phyloP scores from a whole-genome alignment of 1,284 basidiomycete species.

The Ceratobasidium papillatum region DNA sequence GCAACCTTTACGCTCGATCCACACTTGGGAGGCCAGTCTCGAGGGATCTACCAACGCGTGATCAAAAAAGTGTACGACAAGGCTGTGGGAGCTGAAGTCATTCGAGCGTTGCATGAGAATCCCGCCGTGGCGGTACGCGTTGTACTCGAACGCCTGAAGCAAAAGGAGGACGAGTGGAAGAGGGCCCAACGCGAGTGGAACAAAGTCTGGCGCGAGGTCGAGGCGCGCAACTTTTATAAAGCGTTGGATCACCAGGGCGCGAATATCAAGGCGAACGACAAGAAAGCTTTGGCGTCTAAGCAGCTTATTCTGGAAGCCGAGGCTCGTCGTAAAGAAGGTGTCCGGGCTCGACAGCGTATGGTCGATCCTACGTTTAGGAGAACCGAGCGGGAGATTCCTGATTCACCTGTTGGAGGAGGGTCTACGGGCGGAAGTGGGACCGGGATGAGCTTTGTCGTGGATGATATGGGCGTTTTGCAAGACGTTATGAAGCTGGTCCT shows the following conservation, averaged over 20 bases:
- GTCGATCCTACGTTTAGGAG: slow-evolving; percentile 72
- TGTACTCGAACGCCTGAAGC: slow-evolving; percentile 88
- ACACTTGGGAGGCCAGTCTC: slow-evolving; percentile 89
- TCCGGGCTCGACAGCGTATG: slow-evolving; percentile 75
- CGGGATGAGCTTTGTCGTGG: slow-evolving; percentile 56
- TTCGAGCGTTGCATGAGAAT: slow-evolving; percentile 91
- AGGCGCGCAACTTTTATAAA: slow-evolving; percentile 97
- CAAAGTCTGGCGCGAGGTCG: slow-evolving; percentile 96
- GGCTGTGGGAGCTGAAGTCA: slow-evolving; percentile 83
- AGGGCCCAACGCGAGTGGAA: slow-evolving; percentile 95
- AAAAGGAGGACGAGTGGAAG: slow-evolving; percentile 98
- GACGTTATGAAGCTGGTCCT: slow-evolving; percentile 92
- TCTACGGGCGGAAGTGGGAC: background rate
- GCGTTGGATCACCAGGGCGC: slow-evolving; percentile 96
- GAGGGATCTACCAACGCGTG: slow-evolving; percentile 90
- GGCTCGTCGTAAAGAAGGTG: slow-evolving; percentile 74
- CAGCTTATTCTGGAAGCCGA: slow-evolving; percentile 92
- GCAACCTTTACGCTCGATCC: slow-evolving; percentile 84
- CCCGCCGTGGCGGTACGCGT: slow-evolving; percentile 92
- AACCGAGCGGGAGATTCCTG: slow-evolving; percentile 44
- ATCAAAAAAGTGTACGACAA: slow-evolving; percentile 95
- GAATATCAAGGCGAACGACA: slow-evolving; percentile 94
- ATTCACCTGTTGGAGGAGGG: background rate
- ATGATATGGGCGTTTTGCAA: slow-evolving; percentile 82
- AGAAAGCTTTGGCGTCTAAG: slow-evolving; percentile 93